phyloP scores from a whole-genome alignment of 202 grass and related monocot species.

The Tripidium arundinaceum region DNA sequence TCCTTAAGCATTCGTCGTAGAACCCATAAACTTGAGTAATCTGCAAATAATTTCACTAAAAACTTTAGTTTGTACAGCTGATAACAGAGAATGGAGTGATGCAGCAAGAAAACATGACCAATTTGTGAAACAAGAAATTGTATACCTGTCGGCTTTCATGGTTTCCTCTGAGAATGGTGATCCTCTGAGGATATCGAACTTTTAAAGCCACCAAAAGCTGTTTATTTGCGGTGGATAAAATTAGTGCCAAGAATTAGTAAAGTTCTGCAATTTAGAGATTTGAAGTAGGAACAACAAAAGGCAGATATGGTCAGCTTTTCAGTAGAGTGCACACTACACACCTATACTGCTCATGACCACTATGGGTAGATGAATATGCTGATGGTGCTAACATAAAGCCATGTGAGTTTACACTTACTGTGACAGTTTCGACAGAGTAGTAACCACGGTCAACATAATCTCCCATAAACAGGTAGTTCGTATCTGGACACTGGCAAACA shows the following conservation, averaged over 20 bases:
- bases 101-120: not conserved
- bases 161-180: constrained; percentile 98
- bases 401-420: constrained; percentile 35
- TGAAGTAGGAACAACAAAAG: not conserved
- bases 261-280: not conserved
- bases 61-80: not conserved
- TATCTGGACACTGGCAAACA: constrained; percentile 80
- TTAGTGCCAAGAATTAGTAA: constrained; percentile 17
- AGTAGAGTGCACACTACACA: not conserved
- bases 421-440: constrained; percentile 34
- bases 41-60: constrained; percentile 45
- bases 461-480: constrained; percentile 97
- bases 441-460: constrained; percentile 98
- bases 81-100: not conserved
- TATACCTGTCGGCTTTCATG: constrained; percentile 88
- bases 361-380: not conserved
- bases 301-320: not conserved
- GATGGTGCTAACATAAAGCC: not conserved
- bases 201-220: constrained; percentile 95
- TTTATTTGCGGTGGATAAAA: constrained; percentile 18
- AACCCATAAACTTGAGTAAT: constrained; percentile 99
- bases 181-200: constrained; percentile 97
- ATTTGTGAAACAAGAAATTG: not conserved
- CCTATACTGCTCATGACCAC: not conserved
- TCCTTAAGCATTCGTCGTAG: constrained; percentile 96